Percentiles rank a stretch among this genome's conserved stretches.
Conservation (phyloP, 2,329 filamentous ascomycete genomes). For the Aspergillus sp. region DNA sequence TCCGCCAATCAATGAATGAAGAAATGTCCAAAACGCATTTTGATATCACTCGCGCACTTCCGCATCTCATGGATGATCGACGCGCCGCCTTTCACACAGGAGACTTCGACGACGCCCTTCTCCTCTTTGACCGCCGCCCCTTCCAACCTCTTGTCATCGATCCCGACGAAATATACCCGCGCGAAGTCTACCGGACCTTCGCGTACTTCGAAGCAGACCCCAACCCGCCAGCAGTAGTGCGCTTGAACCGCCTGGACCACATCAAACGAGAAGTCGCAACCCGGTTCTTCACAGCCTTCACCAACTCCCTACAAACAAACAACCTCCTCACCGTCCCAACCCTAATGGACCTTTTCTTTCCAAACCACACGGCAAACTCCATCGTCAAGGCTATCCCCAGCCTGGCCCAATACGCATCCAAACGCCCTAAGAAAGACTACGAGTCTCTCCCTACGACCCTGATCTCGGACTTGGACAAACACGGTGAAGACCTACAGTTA, state of each 20-base stretch:
- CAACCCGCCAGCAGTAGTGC: slow-evolving; percentile 22
- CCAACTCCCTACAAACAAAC: slow-evolving; percentile 26
- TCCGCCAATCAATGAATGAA: slow-evolving; percentile 11
- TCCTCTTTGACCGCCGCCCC: slow-evolving; percentile 69
- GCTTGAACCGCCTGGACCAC: slow-evolving; percentile 18
- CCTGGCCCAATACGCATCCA: slow-evolving; percentile 30
- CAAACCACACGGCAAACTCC: slow-evolving; percentile 28
- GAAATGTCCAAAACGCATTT: slow-evolving; percentile 25
- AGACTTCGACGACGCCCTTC: slow-evolving; percentile 49
- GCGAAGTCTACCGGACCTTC: slow-evolving; percentile 33
- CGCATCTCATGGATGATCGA: slow-evolving; percentile 52
- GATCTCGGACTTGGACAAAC: not conserved
- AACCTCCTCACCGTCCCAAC: slow-evolving; percentile 26
- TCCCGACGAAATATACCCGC: slow-evolving; percentile 66
- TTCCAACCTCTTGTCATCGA: slow-evolving; percentile 67
- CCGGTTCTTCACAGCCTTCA: slow-evolving; percentile 26
- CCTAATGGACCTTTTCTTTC: slow-evolving; percentile 32
- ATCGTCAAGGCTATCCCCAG: slow-evolving; percentile 34
- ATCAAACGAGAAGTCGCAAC: slow-evolving; percentile 18
- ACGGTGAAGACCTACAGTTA: no score
- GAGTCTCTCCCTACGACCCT: slow-evolving; percentile 24
- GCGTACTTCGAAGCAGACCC: slow-evolving; percentile 36
- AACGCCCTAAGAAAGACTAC: slow-evolving; percentile 25
- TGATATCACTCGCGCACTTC: slow-evolving; percentile 34
- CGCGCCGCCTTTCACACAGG: slow-evolving; percentile 37